Conservation (phyloP, 441 rosid species). For the Arabidopsis hybrid region DNA sequence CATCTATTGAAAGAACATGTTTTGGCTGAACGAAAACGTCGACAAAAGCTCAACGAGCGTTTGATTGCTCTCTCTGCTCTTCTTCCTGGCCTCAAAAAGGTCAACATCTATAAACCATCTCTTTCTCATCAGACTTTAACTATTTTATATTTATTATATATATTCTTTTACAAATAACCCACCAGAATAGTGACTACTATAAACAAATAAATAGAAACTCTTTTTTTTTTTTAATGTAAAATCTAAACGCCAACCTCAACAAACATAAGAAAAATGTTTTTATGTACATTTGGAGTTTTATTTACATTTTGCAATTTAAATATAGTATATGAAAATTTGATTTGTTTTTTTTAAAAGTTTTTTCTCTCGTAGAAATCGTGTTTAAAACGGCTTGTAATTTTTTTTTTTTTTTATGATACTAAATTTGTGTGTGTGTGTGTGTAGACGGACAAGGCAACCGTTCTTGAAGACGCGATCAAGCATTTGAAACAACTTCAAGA, state of each 20-base stretch:
- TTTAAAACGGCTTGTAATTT: no score
- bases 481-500: conserved; percentile 81
- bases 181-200: neutral
- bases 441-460: conserved; percentile 80
- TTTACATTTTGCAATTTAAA: neutral
- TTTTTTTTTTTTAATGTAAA: neutral
- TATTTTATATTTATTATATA: neutral
- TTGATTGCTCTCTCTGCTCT: conserved; percentile 51
- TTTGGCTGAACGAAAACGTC: conserved; percentile 47
- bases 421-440: neutral
- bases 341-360: neutral
- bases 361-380: neutral
- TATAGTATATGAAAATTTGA: neutral
- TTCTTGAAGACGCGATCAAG: conserved; percentile 79
- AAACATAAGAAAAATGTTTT: neutral
- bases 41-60: conserved; percentile 48
- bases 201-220: no score
- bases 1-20: conserved; percentile 45
- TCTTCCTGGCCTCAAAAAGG: conserved; percentile 50
- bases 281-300: neutral
- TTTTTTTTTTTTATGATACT: neutral
- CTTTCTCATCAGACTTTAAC: neutral
- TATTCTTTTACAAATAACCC: neutral
- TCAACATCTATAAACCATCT: conserved; percentile 11
- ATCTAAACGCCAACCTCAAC: neutral